A percentile compares a stretch with the other conserved stretches of the same genome.
Conservation (phyloP, 176 grass and related monocot species). For the Cenchrus americanus region DNA sequence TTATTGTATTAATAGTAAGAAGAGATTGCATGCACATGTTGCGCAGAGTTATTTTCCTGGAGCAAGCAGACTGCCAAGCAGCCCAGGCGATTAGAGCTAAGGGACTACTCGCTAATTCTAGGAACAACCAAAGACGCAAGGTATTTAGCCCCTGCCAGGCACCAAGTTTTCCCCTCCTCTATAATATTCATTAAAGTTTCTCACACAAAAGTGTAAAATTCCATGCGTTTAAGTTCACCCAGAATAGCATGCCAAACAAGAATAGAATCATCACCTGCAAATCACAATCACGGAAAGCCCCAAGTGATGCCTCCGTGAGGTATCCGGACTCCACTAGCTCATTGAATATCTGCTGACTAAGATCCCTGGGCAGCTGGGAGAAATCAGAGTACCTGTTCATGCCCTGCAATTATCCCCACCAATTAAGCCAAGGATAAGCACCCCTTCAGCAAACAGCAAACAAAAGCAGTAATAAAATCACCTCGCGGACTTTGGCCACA, state of each 20-base stretch:
- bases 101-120: no score
- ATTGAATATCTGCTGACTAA: constrained; percentile 97
- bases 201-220: not conserved
- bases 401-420: constrained; percentile 62
- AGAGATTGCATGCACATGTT: no score
- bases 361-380: constrained; percentile 85
- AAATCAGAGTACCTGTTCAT: constrained; percentile 80
- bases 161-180: no score
- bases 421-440: constrained; percentile 27
- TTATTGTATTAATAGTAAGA: no score
- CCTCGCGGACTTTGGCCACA: constrained; percentile 80
- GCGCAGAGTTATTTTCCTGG: no score
- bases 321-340: constrained; percentile 65
- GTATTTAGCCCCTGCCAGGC: no score
- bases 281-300: constrained; percentile 82
- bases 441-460: constrained; percentile 11
- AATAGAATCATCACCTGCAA: constrained; percentile 68
- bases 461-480: constrained; percentile 25
- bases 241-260: constrained; percentile 24
- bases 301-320: constrained; percentile 67
- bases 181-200: not conserved
- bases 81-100: no score
- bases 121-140: no score
- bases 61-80: no score
- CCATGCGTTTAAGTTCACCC: not conserved